Conservation (phyloP, 345 rosid genomes). For the Kernera saxatilis region DNA sequence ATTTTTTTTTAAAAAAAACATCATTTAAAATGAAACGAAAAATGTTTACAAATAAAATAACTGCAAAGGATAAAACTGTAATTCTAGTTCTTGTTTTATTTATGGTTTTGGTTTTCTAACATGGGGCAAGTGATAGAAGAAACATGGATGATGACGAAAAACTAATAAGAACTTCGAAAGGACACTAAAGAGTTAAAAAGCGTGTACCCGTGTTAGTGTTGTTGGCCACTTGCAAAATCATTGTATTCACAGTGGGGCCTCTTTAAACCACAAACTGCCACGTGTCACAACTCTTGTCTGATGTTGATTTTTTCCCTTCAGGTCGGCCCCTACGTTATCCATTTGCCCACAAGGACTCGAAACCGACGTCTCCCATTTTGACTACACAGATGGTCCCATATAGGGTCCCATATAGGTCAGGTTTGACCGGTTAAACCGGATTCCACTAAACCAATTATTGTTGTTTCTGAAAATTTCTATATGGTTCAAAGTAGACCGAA, state of each 20-base stretch:
- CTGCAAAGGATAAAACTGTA: no score
- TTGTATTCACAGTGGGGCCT: not conserved
- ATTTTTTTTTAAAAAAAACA: no score
- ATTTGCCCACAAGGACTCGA: not conserved
- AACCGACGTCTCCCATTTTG: not conserved
- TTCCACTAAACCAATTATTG: not conserved
- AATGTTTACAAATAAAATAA: no score
- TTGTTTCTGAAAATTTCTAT: not conserved
- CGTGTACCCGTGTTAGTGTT: not conserved
- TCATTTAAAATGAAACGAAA: no score
- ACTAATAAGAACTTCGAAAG: not conserved
- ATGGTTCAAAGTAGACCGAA: not conserved
- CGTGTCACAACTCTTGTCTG: not conserved
- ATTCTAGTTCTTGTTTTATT: no score
- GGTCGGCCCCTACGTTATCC: not conserved
- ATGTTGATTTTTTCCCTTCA: not conserved
- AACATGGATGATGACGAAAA: not conserved
- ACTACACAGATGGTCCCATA: not conserved
- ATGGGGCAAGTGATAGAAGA: no score
- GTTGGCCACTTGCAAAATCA: not conserved
- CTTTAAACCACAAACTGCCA: not conserved
- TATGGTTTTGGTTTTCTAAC: no score
- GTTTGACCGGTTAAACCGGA: not conserved
- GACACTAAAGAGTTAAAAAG: not conserved
- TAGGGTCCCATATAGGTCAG: no score